Percentiles rank a stretch among this genome's conserved stretches.
Evolutionary conservation across 441 rosid genomes (phyloP).

Genomic region (Dalechampia spathulata): DNA sequence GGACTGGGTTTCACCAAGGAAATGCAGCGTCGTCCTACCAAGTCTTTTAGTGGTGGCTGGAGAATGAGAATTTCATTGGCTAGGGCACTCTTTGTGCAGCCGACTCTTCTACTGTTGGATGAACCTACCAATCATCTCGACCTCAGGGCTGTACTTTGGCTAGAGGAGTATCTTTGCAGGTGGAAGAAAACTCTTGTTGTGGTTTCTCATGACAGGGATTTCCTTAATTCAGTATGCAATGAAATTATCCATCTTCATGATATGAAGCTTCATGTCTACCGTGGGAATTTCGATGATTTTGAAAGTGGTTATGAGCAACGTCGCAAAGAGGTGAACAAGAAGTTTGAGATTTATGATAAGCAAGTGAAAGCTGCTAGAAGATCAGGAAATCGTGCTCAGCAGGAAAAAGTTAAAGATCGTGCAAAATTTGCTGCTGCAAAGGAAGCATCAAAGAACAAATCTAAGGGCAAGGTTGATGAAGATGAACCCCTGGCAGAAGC

Average conservation of each 20-base stretch:
- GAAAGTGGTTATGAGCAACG: conserved; percentile 58
- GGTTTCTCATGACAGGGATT: conserved; percentile 94
- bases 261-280: conserved; percentile 65
- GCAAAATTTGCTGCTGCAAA: conserved; percentile 31
- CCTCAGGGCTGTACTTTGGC: conserved; percentile 89
- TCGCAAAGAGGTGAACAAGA: conserved; percentile 38
- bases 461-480: conserved; percentile 65
- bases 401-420: conserved; percentile 44
- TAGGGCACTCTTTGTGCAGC: conserved; percentile 75
- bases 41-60: conserved; percentile 66
- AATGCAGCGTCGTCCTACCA: conserved; percentile 63
- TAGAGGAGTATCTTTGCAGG: conserved; percentile 78
- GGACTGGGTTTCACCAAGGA: conserved; percentile 88
- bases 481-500: conserved; percentile 64
- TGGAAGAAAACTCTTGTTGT: conserved; percentile 95
- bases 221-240: conserved; percentile 83
- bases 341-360: conserved; percentile 46
- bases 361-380: conserved; percentile 76
- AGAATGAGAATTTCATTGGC: conserved; percentile 96
- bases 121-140: conserved; percentile 73
- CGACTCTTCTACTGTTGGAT: conserved; percentile 57
- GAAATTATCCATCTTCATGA: conserved; percentile 91
- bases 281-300: conserved; percentile 78
- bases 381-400: conserved; percentile 71
- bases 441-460: conserved; percentile 42